Percentiles rank a stretch among this genome's conserved stretches.
Conservation (phyloP, 2,329 filamentous ascomycete genomes). For the Blumeria graminis region DNA sequence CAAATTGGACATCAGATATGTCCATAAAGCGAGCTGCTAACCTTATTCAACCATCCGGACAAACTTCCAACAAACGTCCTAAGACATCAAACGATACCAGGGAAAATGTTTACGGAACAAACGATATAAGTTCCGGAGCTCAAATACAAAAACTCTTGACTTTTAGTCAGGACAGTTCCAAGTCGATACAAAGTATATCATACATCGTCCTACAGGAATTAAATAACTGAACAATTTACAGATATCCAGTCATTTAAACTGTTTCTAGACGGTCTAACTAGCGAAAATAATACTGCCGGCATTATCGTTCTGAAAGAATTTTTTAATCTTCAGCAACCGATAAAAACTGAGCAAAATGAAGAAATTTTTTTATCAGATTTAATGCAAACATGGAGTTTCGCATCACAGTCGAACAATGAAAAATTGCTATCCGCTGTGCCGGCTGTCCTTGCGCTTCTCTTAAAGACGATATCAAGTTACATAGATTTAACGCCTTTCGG, state of each 20-base stretch:
- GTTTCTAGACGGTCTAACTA: slow-evolving; percentile 42
- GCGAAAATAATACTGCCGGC: slow-evolving; percentile 23
- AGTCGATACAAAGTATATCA: slow-evolving; percentile 37
- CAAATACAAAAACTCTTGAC: slow-evolving; percentile 44
- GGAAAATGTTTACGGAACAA: slow-evolving; percentile 18
- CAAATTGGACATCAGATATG: background rate
- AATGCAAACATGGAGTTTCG: slow-evolving; percentile 73
- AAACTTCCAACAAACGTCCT: slow-evolving; percentile 16
- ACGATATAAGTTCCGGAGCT: slow-evolving; percentile 35
- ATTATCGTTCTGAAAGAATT: slow-evolving; percentile 44
- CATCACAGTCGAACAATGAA: slow-evolving; percentile 56
- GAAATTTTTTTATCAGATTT: slow-evolving; percentile 50
- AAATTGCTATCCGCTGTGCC: slow-evolving; percentile 57
- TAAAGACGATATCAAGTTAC: slow-evolving; percentile 52
- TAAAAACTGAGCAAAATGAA: slow-evolving; percentile 26
- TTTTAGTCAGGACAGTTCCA: slow-evolving; percentile 45
- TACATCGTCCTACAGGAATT: background rate
- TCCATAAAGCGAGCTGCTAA: slow-evolving; percentile 9
- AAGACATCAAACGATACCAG: slow-evolving; percentile 20
- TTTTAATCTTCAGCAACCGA: slow-evolving; percentile 30
- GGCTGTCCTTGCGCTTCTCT: slow-evolving; percentile 56
- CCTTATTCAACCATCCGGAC: slow-evolving; percentile 9
- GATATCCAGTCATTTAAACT: slow-evolving; percentile 45
- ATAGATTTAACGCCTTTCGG: slow-evolving; percentile 56
- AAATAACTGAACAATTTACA: slow-evolving; percentile 12